These are phyloP conservation scores for Pseudogymnoascus verrucosus DNA, from an alignment of 2,329 filamentous ascomycete species.

Conservation along the genomic window DNA sequence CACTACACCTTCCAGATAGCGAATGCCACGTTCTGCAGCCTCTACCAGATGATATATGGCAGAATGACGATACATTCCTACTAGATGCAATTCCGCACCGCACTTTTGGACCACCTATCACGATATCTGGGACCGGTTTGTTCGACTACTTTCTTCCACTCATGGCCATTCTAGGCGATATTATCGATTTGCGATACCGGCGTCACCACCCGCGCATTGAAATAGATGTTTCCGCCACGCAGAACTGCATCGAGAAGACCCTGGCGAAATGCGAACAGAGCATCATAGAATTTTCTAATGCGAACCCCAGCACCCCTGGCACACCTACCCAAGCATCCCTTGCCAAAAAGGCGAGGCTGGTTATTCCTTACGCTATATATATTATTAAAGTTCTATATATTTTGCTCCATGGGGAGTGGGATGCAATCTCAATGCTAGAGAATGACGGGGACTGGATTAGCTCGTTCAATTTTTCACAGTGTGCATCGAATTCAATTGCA, in stretches of 20 bases:
- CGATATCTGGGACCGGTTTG: slow-evolving; percentile 35
- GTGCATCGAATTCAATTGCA: slow-evolving; percentile 39
- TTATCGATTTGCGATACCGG: slow-evolving; percentile 39
- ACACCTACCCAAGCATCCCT: slow-evolving; percentile 10
- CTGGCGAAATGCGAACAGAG: not conserved
- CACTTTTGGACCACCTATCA: slow-evolving; percentile 30
- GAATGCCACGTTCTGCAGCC: slow-evolving; percentile 34
- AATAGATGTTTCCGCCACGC: not conserved
- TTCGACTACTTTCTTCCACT: slow-evolving; percentile 44
- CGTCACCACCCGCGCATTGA: slow-evolving; percentile 37
- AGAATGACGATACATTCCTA: not conserved
- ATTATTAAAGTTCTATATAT: slow-evolving; percentile 42
- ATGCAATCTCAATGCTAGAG: slow-evolving; percentile 38
- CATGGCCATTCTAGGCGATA: slow-evolving; percentile 41
- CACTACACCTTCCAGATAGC: slow-evolving; percentile 37
- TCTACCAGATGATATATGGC: slow-evolving; percentile 11
- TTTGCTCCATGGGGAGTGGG: slow-evolving; percentile 39
- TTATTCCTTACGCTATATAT: slow-evolving; percentile 32
- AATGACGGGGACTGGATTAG: slow-evolving; percentile 42
- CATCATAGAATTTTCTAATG: not conserved
- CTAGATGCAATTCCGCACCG: not conserved
- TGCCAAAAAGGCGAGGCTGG: slow-evolving; percentile 21
- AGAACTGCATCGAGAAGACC: not conserved
- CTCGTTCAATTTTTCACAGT: slow-evolving; percentile 37
- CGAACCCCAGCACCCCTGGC: not conserved